Base-by-base conservation (phyloP, 2,329 filamentous ascomycete genomes). In the Cladophialophora carrionii region DNA sequence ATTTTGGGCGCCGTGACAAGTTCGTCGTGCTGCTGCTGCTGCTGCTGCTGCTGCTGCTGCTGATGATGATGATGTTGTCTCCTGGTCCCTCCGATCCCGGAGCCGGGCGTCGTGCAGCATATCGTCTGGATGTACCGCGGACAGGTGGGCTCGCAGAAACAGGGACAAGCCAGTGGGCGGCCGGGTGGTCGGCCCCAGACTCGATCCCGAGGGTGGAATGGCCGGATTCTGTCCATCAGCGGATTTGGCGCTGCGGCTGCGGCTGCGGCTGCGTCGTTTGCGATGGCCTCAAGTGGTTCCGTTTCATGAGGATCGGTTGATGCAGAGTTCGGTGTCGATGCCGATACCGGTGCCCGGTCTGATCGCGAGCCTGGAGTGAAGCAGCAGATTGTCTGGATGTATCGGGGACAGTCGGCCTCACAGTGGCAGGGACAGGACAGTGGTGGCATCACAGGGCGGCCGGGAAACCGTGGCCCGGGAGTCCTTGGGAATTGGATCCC, bases 361-460 rank as follows among this genome's bases (percentile, higher is more conserved):
- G 26, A 34, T n/a, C 32, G 58, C 52, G 53, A 57, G 10, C 31
- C 55, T 9, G 49, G 48, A 5, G 61, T 57, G 29, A 58, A 52
- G 54, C 64, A 66, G 57, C 64, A 66, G 22, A 61, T 34, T 4
- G 48, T 57, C 51, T 64, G 61, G 24, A 66, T 53, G 43, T 41
- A 29, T 29, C 49, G 10, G 2, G 65, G 65, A 55, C 64, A 66
- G 41, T 20, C 24, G 2, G 29, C 17, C 14, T 55, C 43, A 55
- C 66, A 68, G 22, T 56, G 29, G 46, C 66, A 68, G 5, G 66
- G 66, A 22, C 66, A 68, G 17, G 29, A 29, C 20, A 68, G 63
- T 12, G 56, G 61, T 34, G 64, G 55, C 43, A 63, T 22, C 37
- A 37, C 29, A 12, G 32, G 61, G 6, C 52, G 54, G 43, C 43